These are phyloP conservation scores for Isabelozyma pseudorhagii DNA, from an alignment of 805 yeast species.

Conservation along the genomic window DNA sequence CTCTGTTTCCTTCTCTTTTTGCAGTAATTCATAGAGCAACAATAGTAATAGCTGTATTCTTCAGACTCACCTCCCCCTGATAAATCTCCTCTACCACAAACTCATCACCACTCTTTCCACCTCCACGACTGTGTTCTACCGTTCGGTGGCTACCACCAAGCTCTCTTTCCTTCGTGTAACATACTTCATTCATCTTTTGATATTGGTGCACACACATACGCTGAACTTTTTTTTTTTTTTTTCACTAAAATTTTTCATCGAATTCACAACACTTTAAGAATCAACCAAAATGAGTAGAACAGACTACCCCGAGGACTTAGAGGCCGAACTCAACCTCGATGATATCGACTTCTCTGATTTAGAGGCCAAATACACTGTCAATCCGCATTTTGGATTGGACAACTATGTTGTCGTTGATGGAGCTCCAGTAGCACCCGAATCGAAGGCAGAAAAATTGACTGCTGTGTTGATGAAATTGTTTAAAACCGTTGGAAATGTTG, in stretches of 20 bases:
- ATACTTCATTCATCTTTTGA: neutral
- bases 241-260: slow-evolving; percentile 13
- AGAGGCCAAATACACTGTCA: slow-evolving; percentile 67
- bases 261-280: neutral
- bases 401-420: slow-evolving; percentile 88
- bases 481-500: slow-evolving; percentile 71
- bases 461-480: slow-evolving; percentile 85
- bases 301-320: slow-evolving; percentile 30
- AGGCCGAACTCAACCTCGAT: slow-evolving; percentile 36
- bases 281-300: slow-evolving; percentile 10
- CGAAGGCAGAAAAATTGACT: slow-evolving; percentile 77
- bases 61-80: no score
- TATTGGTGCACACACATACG: neutral
- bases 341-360: slow-evolving; percentile 81
- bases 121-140: no score
- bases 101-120: no score
- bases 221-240: neutral
- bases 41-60: no score
- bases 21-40: no score
- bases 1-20: no score
- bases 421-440: slow-evolving; percentile 90
- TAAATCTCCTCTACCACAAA: no score
- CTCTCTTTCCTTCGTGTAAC: no score
- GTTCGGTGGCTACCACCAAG: no score
- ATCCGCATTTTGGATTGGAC: slow-evolving; percentile 60